Conservation (phyloP, 2,329 filamentous ascomycete species). For the Alternaria arbusti region DNA sequence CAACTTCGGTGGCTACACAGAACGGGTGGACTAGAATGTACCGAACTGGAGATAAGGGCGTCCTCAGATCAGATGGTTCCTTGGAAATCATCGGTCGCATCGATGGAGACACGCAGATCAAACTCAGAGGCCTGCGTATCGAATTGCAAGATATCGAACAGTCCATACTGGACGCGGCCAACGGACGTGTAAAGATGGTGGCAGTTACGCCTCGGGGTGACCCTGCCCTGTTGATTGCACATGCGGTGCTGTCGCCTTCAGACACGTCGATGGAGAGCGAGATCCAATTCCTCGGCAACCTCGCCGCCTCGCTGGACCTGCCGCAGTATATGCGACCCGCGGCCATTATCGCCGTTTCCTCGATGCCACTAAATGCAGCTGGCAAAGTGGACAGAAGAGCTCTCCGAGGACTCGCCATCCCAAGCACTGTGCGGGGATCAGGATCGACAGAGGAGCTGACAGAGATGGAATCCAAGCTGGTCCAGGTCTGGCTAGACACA, state of each 20-base stretch:
- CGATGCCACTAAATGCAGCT: slow-evolving; percentile 14
- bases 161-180: slow-evolving; percentile 36
- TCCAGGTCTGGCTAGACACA: slow-evolving; percentile 15
- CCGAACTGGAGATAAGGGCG: slow-evolving; percentile 51
- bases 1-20: neutral
- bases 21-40: slow-evolving; percentile 41
- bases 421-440: neutral
- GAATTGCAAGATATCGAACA: slow-evolving; percentile 50
- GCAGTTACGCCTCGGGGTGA: neutral
- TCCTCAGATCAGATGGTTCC: slow-evolving; percentile 43
- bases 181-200: slow-evolving; percentile 1
- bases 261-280: neutral
- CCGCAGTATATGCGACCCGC: slow-evolving; percentile 41
- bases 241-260: neutral
- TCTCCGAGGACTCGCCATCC: slow-evolving; percentile 6
- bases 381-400: slow-evolving; percentile 19
- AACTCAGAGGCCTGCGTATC: slow-evolving; percentile 49
- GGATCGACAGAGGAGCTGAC: neutral
- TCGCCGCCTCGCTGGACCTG: slow-evolving; percentile 30
- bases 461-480: neutral
- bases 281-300: neutral
- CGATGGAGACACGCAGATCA: slow-evolving; percentile 24
- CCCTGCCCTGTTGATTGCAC: neutral
- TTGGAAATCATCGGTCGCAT: slow-evolving; percentile 35
- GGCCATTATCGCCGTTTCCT: slow-evolving; percentile 8